Base-by-base conservation (phyloP, 805 yeast species). In the Candida lessepsii region DNA sequence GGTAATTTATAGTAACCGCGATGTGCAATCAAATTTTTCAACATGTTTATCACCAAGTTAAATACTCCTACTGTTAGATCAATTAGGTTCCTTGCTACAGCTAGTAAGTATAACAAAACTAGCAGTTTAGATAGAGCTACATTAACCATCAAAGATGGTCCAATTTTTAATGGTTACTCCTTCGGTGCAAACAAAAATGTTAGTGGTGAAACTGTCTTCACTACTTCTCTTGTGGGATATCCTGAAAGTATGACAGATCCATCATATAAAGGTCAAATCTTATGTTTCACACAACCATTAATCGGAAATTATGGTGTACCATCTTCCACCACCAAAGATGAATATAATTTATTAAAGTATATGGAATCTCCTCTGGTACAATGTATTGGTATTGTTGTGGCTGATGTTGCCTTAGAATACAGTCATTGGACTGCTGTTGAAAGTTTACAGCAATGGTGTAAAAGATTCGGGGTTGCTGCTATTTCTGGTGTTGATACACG, bases 371-470 rank as follows among this genome's bases (percentile, higher is more conserved):
- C 97, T 4, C 78, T 76, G 52, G 81, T 87, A 41, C 98, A 93
- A 67, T 90, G 97, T 67, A 82, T 86, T 46, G 99, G 98, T 53
- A 88, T 93, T 44, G 96, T 93, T 35, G 99, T 93, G 19, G 86
- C 96, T 30, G 96, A 93, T 58, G 96, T 80, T 40, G 98, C 99
- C 16, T 77, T 90, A 75, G 78, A 89, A 61, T 88, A 91, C 66
- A 87, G 96, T n/a, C 99, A 93, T 64, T 93, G 99, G 99, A 90
- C 98, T 26, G 99, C 99, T 3, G 96, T 93, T 24, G 98, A 93
- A 70, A 83, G 95, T 14, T 75, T 93, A 43, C 85, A 87, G 45
- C 86, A 86, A 53, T 93, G 98, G 99, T 93, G 99, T 71, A 80
- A 86, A 66, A 82, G 96, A 60, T 95, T 89, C 53, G 96, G 96